Percentiles rank a stretch among this genome's conserved stretches.
Evolutionary conservation across 495 filamentous ascomycete genomes (phyloP).

Genomic region (Penicillium pulvis): DNA sequence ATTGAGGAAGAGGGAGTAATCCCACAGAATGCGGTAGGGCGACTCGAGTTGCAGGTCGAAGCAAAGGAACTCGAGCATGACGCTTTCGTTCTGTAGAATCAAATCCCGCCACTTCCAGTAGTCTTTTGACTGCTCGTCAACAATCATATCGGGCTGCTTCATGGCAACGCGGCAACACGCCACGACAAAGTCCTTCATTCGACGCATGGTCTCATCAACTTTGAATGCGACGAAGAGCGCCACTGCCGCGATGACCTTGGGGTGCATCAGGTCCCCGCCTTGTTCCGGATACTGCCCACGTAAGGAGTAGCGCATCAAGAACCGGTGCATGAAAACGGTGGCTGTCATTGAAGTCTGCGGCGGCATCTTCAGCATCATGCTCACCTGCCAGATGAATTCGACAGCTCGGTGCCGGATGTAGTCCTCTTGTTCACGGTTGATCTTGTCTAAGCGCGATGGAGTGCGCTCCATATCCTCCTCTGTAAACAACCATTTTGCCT

Average conservation of each 20-base stretch:
- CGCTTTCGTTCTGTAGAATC: slow-evolving; percentile 86
- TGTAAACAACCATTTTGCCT: slow-evolving; percentile 87
- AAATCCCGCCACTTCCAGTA: slow-evolving; percentile 97
- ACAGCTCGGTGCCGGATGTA: slow-evolving; percentile 83
- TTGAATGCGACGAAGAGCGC: slow-evolving; percentile 93
- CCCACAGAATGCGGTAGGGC: slow-evolving; percentile 79
- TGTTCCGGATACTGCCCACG: slow-evolving; percentile 56
- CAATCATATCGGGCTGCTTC: slow-evolving; percentile 80
- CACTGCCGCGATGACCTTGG: slow-evolving; percentile 88
- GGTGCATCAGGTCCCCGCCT: slow-evolving; percentile 57
- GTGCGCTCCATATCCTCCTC: slow-evolving; percentile 77
- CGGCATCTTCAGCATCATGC: slow-evolving; percentile 88
- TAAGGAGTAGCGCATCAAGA: slow-evolving; percentile 80
- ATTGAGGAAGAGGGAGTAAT: slow-evolving; percentile 68
- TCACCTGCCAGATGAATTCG: slow-evolving; percentile 94
- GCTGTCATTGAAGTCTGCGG: slow-evolving; percentile 90
- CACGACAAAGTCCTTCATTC: slow-evolving; percentile 89
- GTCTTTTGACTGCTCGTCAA: slow-evolving; percentile 95
- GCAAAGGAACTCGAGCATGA: slow-evolving; percentile 86
- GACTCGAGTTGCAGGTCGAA: slow-evolving; percentile 90
- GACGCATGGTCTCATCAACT: slow-evolving; percentile 92
- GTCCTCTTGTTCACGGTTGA: slow-evolving; percentile 72
- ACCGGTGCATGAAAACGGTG: slow-evolving; percentile 91
- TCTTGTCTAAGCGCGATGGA: slow-evolving; percentile 82
- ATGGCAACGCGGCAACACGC: slow-evolving; percentile 93